These are phyloP conservation scores for Calonectria crousiana DNA, from an alignment of 2,329 filamentous ascomycete genomes.

Conservation along the genomic window DNA sequence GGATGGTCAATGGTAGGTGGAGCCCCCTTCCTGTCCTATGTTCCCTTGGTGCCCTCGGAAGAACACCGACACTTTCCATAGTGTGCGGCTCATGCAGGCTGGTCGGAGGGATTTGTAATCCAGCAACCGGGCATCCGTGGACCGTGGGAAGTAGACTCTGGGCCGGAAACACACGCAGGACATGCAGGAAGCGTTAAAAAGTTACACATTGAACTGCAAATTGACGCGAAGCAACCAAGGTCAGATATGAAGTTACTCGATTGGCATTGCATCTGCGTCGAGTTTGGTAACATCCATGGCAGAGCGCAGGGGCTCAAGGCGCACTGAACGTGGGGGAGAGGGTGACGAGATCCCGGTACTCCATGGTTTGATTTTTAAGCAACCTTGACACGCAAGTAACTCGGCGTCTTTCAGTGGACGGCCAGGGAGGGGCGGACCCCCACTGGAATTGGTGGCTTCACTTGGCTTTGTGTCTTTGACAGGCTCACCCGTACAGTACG, in stretches of 20 bases:
- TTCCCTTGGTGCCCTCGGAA: conserved; percentile 13
- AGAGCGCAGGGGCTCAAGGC: background rate
- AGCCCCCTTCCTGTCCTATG: conserved; percentile 12
- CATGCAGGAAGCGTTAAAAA: background rate
- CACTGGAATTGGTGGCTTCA: conserved; percentile 1
- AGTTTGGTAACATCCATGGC: background rate
- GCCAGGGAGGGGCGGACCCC: conserved; percentile 8
- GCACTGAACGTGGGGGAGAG: conserved; percentile 28
- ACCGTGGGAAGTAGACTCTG: background rate
- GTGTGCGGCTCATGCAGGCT: background rate
- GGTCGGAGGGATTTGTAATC: conserved; percentile 1
- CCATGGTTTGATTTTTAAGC: conserved; percentile 44
- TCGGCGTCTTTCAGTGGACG: conserved; percentile 16
- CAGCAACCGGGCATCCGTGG: background rate
- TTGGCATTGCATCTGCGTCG: background rate
- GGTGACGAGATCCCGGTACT: conserved; percentile 37
- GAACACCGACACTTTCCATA: conserved; percentile 18
- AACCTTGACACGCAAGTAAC: conserved; percentile 8
- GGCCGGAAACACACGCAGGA: background rate
- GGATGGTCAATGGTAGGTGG: conserved; percentile 15
- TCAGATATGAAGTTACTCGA: background rate
- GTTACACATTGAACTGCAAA: background rate
- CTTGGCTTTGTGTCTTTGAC: background rate
- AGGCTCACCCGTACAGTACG: background rate
- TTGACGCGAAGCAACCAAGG: background rate